Percentiles rank a stretch among this genome's conserved stretches.
Conservation (phyloP, 2,329 filamentous ascomycete species). For the Hymenoscyphus occultus region DNA sequence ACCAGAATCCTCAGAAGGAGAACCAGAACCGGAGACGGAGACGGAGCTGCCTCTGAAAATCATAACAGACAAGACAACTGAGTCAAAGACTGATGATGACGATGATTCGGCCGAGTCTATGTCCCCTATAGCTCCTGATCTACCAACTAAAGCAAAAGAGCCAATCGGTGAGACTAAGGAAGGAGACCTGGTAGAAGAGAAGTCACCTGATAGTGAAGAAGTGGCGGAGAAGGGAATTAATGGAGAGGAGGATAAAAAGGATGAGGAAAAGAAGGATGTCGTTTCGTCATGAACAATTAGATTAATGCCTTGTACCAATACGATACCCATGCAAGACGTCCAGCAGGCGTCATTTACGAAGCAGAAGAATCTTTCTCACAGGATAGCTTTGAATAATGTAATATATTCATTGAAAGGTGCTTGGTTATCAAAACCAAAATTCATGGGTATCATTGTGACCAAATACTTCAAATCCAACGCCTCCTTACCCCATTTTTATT, state of each 20-base stretch:
- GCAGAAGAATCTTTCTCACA: slow-evolving; percentile 4
- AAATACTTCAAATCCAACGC: background rate
- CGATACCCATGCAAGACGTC: slow-evolving; percentile 19
- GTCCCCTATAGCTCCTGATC: slow-evolving; percentile 7
- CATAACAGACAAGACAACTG: background rate
- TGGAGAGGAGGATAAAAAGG: slow-evolving; percentile 10
- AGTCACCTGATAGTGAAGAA: slow-evolving; percentile 2
- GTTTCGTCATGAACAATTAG: background rate
- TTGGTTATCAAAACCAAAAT: background rate
- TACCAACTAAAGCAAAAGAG: background rate
- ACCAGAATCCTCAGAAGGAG: slow-evolving; percentile 11
- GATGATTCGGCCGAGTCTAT: slow-evolving; percentile 9
- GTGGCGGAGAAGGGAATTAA: slow-evolving; percentile 2
- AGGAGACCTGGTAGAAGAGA: background rate
- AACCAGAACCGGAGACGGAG: slow-evolving; percentile 10
- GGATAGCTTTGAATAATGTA: slow-evolving; percentile 6
- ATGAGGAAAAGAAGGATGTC: slow-evolving; percentile 13
- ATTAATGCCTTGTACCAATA: slow-evolving; percentile 17
- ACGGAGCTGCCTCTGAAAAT: background rate
- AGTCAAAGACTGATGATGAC: slow-evolving; percentile 5
- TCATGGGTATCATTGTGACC: slow-evolving; percentile 5
- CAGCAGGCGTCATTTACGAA: background rate
- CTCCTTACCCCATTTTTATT: background rate
- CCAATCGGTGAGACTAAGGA: background rate
- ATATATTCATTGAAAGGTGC: slow-evolving; percentile 7